A percentile compares a stretch with the other conserved stretches of the same genome.
Conservation (phyloP, 306 rosid genomes). For the Quercus rubra region DNA sequence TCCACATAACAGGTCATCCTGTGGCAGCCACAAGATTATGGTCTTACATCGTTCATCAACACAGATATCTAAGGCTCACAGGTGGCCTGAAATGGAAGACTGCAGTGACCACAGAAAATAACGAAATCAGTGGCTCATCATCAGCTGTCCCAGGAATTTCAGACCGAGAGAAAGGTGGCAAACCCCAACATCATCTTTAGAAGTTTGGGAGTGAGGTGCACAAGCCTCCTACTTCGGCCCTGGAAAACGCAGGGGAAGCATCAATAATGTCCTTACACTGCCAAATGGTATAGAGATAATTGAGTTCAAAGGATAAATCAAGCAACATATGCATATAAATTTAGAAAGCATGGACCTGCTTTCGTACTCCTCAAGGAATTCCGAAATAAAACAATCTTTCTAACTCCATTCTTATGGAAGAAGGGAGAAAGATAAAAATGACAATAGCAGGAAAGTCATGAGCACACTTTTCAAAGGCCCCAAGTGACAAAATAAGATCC, state of each 20-base stretch:
- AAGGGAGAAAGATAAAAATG: not conserved
- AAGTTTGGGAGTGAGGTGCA: constrained; percentile 54
- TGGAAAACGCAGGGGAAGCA: constrained; percentile 74
- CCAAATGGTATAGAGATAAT: constrained; percentile 36
- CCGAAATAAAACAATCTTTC: constrained; percentile 12
- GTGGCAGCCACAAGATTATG: constrained; percentile 43
- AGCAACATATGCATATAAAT: constrained; percentile 18
- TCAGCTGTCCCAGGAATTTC: constrained; percentile 32
- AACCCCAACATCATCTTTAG: constrained; percentile 41
- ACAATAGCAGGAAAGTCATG: constrained; percentile 1
- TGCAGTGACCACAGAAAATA: constrained; percentile 33
- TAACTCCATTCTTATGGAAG: constrained; percentile 20
- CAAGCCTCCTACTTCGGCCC: constrained; percentile 59
- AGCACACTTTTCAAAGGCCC: constrained; percentile 7
- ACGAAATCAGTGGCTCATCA: constrained; percentile 37
- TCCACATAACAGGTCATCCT: constrained; percentile 39
- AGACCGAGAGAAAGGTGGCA: constrained; percentile 43
- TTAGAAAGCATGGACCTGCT: constrained; percentile 26
- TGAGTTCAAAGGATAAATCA: constrained; percentile 20
- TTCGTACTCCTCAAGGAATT: constrained; percentile 12
- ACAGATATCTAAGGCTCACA: constrained; percentile 50
- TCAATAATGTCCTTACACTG: constrained; percentile 43
- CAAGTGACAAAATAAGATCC: constrained; percentile 18
- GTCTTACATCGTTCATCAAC: constrained; percentile 43
- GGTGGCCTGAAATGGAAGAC: constrained; percentile 46